These are phyloP conservation scores for Diplodia mutila DNA, from an alignment of 2,329 filamentous ascomycete species.

Conservation along the genomic window DNA sequence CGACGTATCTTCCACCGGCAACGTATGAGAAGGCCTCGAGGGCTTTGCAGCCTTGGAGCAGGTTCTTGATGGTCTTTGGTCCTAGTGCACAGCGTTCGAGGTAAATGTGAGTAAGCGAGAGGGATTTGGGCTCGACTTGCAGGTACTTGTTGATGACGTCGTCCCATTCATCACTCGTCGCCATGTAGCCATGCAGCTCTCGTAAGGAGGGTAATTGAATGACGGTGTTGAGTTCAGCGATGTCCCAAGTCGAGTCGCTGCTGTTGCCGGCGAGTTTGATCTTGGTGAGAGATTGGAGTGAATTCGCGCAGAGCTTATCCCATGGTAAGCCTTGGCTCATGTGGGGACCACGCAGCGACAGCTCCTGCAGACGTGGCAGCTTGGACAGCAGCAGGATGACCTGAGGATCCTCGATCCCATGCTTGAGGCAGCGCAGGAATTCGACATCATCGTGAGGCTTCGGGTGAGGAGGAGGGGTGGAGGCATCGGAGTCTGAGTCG, in stretches of 20 bases:
- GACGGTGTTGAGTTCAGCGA: slow-evolving; percentile 1
- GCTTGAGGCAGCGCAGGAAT: slow-evolving; percentile 10
- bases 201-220: slow-evolving; percentile 12
- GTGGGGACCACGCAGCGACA: background rate
- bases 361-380: slow-evolving; percentile 15
- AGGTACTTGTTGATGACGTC: background rate
- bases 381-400: slow-evolving; percentile 12
- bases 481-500: background rate
- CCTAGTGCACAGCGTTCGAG: slow-evolving; percentile 11
- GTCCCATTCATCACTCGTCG: background rate
- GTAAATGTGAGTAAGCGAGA: slow-evolving; percentile 17
- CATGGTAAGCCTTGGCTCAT: background rate
- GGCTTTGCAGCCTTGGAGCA: slow-evolving; percentile 15
- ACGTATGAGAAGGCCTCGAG: slow-evolving; percentile 21
- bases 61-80: background rate
- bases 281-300: background rate
- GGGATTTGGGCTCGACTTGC: background rate
- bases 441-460: background rate
- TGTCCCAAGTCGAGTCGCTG: background rate
- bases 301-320: background rate
- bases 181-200: slow-evolving; percentile 8
- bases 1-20: background rate
- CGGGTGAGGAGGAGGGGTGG: background rate
- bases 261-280: slow-evolving; percentile 2
- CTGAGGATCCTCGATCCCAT: slow-evolving; percentile 15